Base-by-base conservation (phyloP, 331 rosid genomes). In the Stylosanthes scabra region DNA sequence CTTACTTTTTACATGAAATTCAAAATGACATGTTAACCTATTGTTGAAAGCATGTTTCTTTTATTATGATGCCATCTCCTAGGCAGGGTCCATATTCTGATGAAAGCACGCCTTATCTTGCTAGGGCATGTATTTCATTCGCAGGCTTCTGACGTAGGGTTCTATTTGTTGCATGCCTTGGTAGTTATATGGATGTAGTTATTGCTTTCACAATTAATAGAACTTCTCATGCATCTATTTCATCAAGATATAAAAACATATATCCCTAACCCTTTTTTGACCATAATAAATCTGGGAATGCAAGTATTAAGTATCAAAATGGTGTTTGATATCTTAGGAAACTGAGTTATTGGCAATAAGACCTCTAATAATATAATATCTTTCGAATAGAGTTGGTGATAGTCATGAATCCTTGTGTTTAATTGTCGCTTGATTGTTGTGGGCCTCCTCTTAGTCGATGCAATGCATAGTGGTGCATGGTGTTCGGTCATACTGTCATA, bases 21-120 rank as follows among this genome's bases (percentile, higher is more conserved):
- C 40, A 56, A 49, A 14, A 63, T 78, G 57, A 29, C 11, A 10
- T 14, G 68, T 46, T 56, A 64, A 55, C 59, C 72, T 55, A 59
- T 28, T 52, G 50, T 40, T 45, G 34, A 49, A 61, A 16, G 69
- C 77, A 61, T 72, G 68, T 59, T 72, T 59, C 27, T 59, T 72
- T 60, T 34, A 11, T 60, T 60, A 31, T 67, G 70, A 0, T 49
- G 25, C 25, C 25, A 40, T 46, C 60, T 50, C 63, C 12, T 20
- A 11, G 41, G 20, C 13, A 34, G 27, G 58, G 56, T 29, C 45
- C 44, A 47, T 46, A 28, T 13, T 66, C 49, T 66, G 59, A 37
- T 50, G 25, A 47, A 72, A 61, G 15, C 51, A 15, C 47, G 41
- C 25, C 51, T 49, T 50, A 46, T 52, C 39, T 44, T 59, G 6